Conservation (phyloP, 805 yeast genomes). For the Saitoella complicata region DNA sequence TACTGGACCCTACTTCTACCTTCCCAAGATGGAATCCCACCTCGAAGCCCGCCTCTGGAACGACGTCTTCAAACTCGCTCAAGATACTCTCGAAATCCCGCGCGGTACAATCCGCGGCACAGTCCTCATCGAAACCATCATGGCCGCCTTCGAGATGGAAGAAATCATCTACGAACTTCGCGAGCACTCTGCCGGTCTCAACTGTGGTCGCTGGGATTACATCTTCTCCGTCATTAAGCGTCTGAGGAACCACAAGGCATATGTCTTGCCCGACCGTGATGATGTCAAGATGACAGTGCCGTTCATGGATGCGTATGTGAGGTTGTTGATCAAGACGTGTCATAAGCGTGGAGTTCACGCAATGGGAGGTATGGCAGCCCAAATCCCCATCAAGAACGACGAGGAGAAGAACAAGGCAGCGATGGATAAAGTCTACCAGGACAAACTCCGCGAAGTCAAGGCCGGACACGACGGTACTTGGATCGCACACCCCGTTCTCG, state of each 20-base stretch:
- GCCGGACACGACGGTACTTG: slow-evolving; percentile 66
- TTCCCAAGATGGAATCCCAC: slow-evolving; percentile 66
- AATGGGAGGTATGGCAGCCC: slow-evolving; percentile 70
- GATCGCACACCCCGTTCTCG: slow-evolving; percentile 66
- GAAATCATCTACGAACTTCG: slow-evolving; percentile 60
- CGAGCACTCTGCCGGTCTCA: slow-evolving; percentile 54
- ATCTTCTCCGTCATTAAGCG: slow-evolving; percentile 55
- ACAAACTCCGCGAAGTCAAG: slow-evolving; percentile 48
- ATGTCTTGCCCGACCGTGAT: slow-evolving; percentile 50
- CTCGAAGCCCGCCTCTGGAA: slow-evolving; percentile 64
- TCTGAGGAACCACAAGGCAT: slow-evolving; percentile 44
- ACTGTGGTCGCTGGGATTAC: slow-evolving; percentile 69
- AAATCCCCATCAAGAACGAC: slow-evolving; percentile 55
- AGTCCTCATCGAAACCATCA: slow-evolving; percentile 54
- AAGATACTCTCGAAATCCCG: slow-evolving; percentile 45
- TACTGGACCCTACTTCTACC: slow-evolving; percentile 54
- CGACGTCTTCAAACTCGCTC: slow-evolving; percentile 48
- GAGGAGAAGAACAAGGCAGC: slow-evolving; percentile 43
- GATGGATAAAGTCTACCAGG: slow-evolving; percentile 50
- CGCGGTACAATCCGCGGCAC: slow-evolving; percentile 60
- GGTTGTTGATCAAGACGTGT: slow-evolving; percentile 45
- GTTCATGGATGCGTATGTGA: slow-evolving; percentile 17
- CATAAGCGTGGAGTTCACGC: slow-evolving; percentile 62
- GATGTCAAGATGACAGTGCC: slow-evolving; percentile 44
- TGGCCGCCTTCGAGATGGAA: slow-evolving; percentile 65